Evolutionary conservation across 2,329 filamentous ascomycete genomes (phyloP), one percentile per base, ranked within the genome.

Genomic region (Fusarium bulbicola): DNA sequence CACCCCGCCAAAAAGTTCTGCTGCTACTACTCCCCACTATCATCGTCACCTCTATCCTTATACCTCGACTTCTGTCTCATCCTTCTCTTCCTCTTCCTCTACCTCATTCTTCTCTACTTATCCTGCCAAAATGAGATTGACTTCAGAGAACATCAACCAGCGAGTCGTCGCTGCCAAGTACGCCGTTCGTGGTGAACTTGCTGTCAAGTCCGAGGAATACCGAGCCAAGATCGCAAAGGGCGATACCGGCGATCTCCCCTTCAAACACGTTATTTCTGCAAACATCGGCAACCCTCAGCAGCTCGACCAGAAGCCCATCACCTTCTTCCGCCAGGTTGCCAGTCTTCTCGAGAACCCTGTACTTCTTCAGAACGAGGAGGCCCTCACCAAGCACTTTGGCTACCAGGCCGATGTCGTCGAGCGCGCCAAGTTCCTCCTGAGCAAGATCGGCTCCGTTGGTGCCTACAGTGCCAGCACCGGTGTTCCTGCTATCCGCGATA

Each of bases 241-340:
- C 77, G 87, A 82, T 76, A 82, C 79, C 66, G 58, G 67, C 50
- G 81, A 82, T 79, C 87, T 98, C 57, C 95, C 96, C 54, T 99
- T 99, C 83, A 88, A 93, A 78, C 89, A 94, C 68, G 92, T 99
- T 83, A 95, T 99, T 85, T 95, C 93, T 72, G 96, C 96, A 84
- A 99, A 99, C 86, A 99, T 99, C 80, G 96, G 96, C 80, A 99
- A 99, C 86, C 96, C 96, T 8, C 96, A 99, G 85, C 96, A 99
- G 85, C 91, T 99, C 72, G 96, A 98, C 85, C 96, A 99, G 88
- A 97, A 98, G 88, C 96, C 96, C 79, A 95, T 99, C 79, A 99
- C 96, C 76, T 99, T 98, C 88, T 98, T 99, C 90, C 92, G 96
- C 77, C 95, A 99, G 85, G 96, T 99, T 34, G 89, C 96, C 79